Evolutionary conservation across 768 basidiomycete genomes (phyloP), one percentile per base, ranked within the genome.

Genomic region (Collybia mongolica): DNA sequence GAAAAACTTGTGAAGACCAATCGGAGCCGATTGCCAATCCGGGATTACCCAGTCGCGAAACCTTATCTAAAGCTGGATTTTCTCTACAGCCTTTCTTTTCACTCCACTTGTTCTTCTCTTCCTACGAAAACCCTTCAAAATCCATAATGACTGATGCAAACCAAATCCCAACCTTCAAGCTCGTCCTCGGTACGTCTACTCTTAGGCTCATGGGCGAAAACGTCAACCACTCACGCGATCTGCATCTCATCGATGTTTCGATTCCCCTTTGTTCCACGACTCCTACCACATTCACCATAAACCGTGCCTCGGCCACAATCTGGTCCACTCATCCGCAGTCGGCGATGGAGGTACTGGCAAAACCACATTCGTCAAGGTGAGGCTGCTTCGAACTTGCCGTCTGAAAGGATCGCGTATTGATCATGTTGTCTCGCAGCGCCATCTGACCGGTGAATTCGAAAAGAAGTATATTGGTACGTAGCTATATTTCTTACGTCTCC

Each of bases 371-470:
- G 94, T 98, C 77, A 98, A 98, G 84, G 92, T 93, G 60, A 58
- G 72, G 7, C 65, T 49, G 41, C 37, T 44, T 28, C 55, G 51
- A 48, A 59, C 57, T 55, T 55, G 44, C 40, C 53, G 43, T 58
- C 26, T 9, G 14, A 57, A 60, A 54, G 60, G 77, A 85, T 86
- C 81, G 72, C 62, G 65, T 74, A 54, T 77, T 84, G 82, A 88
- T 86, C 73, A 62, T 26, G 44, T 49, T 37, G 56, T 64, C 60
- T 56, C 62, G 39, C 65, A 93, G 92, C 92, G 93, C 70, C 95
- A 98, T 75, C 85, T 96, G 83, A 97, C 94, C 58, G 96, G 96
- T 68, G 96, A 98, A 83, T 98, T 99, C 70, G 96, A 99, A 78
- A 99, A 99, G 84, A 99, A 99, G 73, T 98, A 97, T 74, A 96